phyloP scores from a whole-genome alignment of 768 basidiomycete species.

The Boletus rubescentipes region DNA sequence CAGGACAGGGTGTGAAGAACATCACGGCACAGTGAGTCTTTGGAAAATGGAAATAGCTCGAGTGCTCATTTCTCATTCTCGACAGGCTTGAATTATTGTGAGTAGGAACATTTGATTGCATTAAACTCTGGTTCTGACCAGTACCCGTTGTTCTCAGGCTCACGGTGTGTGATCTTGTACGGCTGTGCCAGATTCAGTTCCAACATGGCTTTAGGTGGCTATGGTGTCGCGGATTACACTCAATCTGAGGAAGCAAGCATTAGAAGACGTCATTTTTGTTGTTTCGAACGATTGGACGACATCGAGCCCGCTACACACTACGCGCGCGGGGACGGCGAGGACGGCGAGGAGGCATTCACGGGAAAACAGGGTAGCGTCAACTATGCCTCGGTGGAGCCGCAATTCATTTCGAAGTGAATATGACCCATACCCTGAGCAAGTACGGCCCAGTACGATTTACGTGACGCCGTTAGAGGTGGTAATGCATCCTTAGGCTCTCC shows the following conservation, averaged over 20 bases:
- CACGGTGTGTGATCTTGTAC: conserved; percentile 9
- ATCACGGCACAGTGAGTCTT: conserved; percentile 34
- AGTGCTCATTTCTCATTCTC: neutral
- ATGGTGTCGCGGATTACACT: conserved; percentile 74
- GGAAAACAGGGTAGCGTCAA: neutral
- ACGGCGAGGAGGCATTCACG: neutral
- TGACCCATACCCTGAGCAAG: neutral
- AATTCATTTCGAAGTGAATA: neutral
- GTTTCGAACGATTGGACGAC: neutral
- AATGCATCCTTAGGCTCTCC: too few species aligned
- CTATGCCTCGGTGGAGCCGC: neutral
- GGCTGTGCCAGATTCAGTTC: neutral
- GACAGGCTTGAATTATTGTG: conserved; percentile 41
- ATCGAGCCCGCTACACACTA: neutral
- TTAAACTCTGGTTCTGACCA: conserved; percentile 32
- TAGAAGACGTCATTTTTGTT: neutral
- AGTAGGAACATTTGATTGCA: conserved; percentile 7
- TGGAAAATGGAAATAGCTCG: neutral
- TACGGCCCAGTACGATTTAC: neutral
- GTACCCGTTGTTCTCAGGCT: conserved; percentile 28
- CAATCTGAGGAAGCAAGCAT: conserved; percentile 46
- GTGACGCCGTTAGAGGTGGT: too few species aligned
- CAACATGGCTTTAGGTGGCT: conserved; percentile 39
- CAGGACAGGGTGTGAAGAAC: conserved; percentile 33
- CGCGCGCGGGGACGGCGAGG: neutral